Evolutionary conservation across 2,329 filamentous ascomycete species (phyloP).

Genomic region (Apiospora hydei): DNA sequence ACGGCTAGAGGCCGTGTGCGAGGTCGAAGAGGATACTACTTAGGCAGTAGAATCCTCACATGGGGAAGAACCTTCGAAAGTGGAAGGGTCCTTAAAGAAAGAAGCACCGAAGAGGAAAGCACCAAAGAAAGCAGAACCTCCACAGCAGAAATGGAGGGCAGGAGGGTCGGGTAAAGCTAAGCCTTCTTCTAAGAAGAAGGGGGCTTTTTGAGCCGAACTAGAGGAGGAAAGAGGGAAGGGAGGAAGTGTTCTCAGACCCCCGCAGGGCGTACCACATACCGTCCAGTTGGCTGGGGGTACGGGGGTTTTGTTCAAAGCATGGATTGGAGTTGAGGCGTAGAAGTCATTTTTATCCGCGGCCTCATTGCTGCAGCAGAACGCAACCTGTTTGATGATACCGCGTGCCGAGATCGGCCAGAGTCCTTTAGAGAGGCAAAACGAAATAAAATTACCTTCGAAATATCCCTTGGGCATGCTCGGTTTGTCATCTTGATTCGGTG

Average conservation of each 20-base stretch:
- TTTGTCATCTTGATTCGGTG: background rate
- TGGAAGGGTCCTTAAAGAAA: background rate
- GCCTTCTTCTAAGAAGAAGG: background rate
- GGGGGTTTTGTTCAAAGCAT: constrained; percentile 6
- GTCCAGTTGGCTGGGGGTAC: background rate
- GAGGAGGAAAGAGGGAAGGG: background rate
- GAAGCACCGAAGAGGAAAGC: too few species aligned
- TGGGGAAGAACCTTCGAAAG: background rate
- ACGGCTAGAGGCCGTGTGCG: constrained; percentile 60
- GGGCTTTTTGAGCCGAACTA: background rate
- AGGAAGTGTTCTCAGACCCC: background rate
- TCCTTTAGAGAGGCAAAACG: constrained; percentile 28
- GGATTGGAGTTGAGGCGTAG: constrained; percentile 20
- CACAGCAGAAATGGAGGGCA: too few species aligned
- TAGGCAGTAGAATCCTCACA: background rate
- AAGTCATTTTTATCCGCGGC: constrained; percentile 10
- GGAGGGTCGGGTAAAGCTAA: background rate
- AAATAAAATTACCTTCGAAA: constrained; percentile 15
- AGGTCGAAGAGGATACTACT: constrained; percentile 43
- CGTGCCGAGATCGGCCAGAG: constrained; percentile 8
- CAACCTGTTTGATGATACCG: background rate
- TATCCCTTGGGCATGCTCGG: background rate
- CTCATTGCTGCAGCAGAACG: constrained; percentile 7
- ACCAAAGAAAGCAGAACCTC: too few species aligned
- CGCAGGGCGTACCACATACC: background rate